A percentile compares a stretch with the other conserved stretches of the same genome.
phyloP scores from a whole-genome alignment of 768 basidiomycete genomes.

The Termitomyces sp. region DNA sequence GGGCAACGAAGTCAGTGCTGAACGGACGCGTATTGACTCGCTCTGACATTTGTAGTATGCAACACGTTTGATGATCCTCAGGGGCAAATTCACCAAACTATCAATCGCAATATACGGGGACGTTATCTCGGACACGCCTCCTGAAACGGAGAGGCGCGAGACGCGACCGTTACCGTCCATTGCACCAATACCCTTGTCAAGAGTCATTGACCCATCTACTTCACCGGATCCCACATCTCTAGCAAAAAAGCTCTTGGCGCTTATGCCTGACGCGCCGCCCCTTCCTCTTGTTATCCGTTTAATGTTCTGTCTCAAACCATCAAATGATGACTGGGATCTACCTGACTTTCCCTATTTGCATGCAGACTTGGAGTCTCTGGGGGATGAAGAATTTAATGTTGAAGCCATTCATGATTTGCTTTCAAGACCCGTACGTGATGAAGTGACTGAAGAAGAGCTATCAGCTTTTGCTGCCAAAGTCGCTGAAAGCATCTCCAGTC shows the following conservation, averaged over 20 bases:
- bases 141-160: conserved; percentile 32
- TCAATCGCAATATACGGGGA: conserved; percentile 64
- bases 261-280: conserved; percentile 59
- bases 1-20: conserved; percentile 53
- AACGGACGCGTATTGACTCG: background rate
- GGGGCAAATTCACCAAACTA: conserved; percentile 62
- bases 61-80: conserved; percentile 76
- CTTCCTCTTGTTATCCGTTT: conserved; percentile 62
- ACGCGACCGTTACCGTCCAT: conserved; percentile 31
- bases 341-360: conserved; percentile 69
- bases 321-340: conserved; percentile 75
- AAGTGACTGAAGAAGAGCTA: conserved; percentile 42
- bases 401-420: conserved; percentile 49
- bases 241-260: conserved; percentile 53
- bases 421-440: conserved; percentile 55
- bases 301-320: conserved; percentile 76
- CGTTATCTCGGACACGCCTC: conserved; percentile 38
- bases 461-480: conserved; percentile 52
- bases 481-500: conserved; percentile 41
- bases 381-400: conserved; percentile 46
- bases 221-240: conserved; percentile 53
- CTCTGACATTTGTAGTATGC: conserved; percentile 40
- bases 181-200: conserved; percentile 36
- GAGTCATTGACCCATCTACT: conserved; percentile 55
- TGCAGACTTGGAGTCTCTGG: conserved; percentile 50